phyloP scores from a whole-genome alignment of 2,329 filamentous ascomycete genomes.

The Beauveria australis region DNA sequence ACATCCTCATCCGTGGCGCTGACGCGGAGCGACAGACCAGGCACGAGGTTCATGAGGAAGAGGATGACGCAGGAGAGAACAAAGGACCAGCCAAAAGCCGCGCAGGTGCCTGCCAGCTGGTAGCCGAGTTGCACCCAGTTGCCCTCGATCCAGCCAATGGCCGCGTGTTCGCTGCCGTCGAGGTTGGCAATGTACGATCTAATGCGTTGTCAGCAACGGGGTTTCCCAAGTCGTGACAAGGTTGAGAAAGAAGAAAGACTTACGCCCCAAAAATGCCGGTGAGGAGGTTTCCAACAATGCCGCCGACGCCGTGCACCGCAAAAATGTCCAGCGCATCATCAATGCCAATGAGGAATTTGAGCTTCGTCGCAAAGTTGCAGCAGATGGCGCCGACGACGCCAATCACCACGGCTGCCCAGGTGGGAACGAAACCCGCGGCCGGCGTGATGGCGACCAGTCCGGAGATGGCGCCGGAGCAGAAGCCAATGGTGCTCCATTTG shows the following conservation, averaged over 20 bases:
- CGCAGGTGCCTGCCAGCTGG: conserved; percentile 60
- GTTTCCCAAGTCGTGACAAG: neutral
- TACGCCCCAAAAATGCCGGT: conserved; percentile 70
- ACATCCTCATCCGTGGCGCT: conserved; percentile 59
- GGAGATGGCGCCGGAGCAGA: conserved; percentile 84
- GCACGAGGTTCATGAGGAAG: conserved; percentile 62
- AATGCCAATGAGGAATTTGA: conserved; percentile 64
- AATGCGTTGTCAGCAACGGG: conserved; percentile 12
- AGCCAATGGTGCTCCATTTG: conserved; percentile 90
- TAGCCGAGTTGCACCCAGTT: conserved; percentile 65
- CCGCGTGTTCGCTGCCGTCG: conserved; percentile 52
- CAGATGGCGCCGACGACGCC: conserved; percentile 53
- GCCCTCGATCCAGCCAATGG: conserved; percentile 63
- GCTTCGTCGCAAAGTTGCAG: conserved; percentile 82
- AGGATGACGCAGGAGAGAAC: conserved; percentile 60
- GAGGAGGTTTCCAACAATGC: conserved; percentile 70
- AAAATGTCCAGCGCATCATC: conserved; percentile 89
- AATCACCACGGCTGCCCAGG: conserved; percentile 51
- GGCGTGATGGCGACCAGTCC: conserved; percentile 84
- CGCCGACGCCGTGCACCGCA: conserved; percentile 79
- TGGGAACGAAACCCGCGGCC: conserved; percentile 71
- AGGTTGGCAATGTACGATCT: conserved; percentile 65
- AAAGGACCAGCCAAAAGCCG: conserved; percentile 59
- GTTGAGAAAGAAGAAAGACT: conserved; percentile 19
- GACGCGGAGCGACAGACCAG: conserved; percentile 61